Evolutionary conservation across 768 basidiomycete genomes (phyloP).

Genomic region (Collybiopsis luxurians): DNA sequence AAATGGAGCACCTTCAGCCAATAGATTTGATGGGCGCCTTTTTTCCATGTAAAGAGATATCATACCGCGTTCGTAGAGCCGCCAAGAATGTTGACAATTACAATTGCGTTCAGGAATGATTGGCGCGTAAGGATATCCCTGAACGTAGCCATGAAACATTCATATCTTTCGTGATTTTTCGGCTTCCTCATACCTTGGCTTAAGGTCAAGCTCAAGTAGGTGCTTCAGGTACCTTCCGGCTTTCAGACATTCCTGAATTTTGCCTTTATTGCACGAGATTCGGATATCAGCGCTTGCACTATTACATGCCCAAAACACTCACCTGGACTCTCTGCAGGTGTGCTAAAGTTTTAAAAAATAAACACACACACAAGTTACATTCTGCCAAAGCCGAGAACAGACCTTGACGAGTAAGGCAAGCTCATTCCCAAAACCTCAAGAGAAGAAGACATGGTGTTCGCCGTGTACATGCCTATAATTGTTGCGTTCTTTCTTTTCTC

Average conservation of each 20-base stretch:
- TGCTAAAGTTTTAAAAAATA: constrained; percentile 36
- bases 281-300: not conserved
- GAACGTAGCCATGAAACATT: not conserved
- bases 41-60: constrained; percentile 7
- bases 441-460: constrained; percentile 29
- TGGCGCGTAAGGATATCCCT: constrained; percentile 56
- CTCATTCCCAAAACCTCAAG: constrained; percentile 70
- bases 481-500: too few species aligned
- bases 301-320: constrained; percentile 3
- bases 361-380: not conserved
- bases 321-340: constrained; percentile 73
- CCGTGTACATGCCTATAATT: constrained; percentile 55
- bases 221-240: constrained; percentile 76
- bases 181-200: constrained; percentile 53
- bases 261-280: constrained; percentile 44
- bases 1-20: constrained; percentile 71
- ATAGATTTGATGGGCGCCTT: not conserved
- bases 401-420: constrained; percentile 71
- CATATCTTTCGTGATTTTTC: not conserved
- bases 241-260: constrained; percentile 77
- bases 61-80: constrained; percentile 86
- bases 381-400: not conserved
- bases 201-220: constrained; percentile 74
- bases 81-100: constrained; percentile 74
- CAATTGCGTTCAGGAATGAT: constrained; percentile 83